phyloP scores from a whole-genome alignment of 495 filamentous ascomycete species.

The Pseudevernia furfuracea region DNA sequence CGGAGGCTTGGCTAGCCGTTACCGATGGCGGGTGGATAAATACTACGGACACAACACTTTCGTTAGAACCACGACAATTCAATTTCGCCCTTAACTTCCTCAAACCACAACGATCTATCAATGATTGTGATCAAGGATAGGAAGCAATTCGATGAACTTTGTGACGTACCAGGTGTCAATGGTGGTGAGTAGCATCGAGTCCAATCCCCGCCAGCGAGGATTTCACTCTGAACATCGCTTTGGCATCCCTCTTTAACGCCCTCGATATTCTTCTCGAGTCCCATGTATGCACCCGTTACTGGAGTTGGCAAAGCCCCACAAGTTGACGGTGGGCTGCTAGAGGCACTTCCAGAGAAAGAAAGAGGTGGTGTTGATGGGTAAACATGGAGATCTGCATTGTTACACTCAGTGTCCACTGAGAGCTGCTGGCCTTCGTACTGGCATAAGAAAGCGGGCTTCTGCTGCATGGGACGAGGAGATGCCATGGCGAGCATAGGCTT shows the following conservation, averaged over 20 bases:
- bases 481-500: conserved; percentile 59
- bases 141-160: conserved; percentile 27
- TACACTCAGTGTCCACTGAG: conserved; percentile 69
- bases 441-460: conserved; percentile 67
- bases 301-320: conserved; percentile 75
- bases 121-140: conserved; percentile 7
- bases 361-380: conserved; percentile 86
- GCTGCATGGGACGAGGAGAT: conserved; percentile 67
- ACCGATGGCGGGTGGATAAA: conserved; percentile 72
- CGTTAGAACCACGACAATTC: conserved; percentile 17
- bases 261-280: conserved; percentile 64
- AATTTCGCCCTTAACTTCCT: conserved; percentile 1
- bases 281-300: conserved; percentile 68
- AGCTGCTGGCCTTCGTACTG: conserved; percentile 44
- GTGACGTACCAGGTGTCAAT: conserved; percentile 83
- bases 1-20: conserved; percentile 54
- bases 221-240: conserved; percentile 65
- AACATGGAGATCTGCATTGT: conserved; percentile 57
- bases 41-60: conserved; percentile 45
- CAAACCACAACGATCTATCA: neutral
- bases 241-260: conserved; percentile 77
- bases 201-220: conserved; percentile 71
- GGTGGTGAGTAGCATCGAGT: conserved; percentile 69
- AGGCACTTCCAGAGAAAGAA: conserved; percentile 72
- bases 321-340: conserved; percentile 77